Evolutionary conservation across 257 asterid genomes (phyloP), one percentile per base, ranked within the genome.

Genomic region (Plantago ovata): DNA sequence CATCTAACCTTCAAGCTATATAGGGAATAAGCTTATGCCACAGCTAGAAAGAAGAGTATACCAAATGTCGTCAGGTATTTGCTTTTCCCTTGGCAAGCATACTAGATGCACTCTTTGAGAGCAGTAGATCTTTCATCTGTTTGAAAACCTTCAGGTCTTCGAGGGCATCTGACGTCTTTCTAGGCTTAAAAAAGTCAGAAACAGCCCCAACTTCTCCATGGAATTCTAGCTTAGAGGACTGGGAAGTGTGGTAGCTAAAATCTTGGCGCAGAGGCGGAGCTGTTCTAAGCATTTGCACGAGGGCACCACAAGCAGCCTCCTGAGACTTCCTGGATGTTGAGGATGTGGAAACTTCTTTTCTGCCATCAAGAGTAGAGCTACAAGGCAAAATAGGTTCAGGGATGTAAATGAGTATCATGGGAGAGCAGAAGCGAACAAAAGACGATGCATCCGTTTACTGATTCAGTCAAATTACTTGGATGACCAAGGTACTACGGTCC

Each of bases 201-300:
- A 76, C 78, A 38, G 69, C 74, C 45, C 82, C 84, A 20, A 53
- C 52, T 51, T 75, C 84, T 21, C 75, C 82, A 60, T 66, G 84
- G 3, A 38, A 56, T 51, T 71, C 83, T 11, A 69, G 56, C 55
- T 77, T 78, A 9, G 72, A 60, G 64, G 78, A 72, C 20, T 62
- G 63, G 20, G 84, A 65, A 43, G 77, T 65, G 46, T 64, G 72
- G 43, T 69, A 72, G 66, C 79, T 69, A 28, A 87, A 79, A 71
- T 92, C 94, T 67, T 77, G 88, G 22, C 81, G 84, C 62, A 92
- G 71, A 42, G 96, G 91, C 63, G 95, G 95, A 63, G 96, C 98
- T 6, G 86, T 77, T 70, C 69, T 79, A 64, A 92, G 90, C 96
- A 92, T 81, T 79, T 88, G 95, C 65, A 88, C 94, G 13, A 92